These are phyloP conservation scores for Leptographium wingfieldii DNA, from an alignment of 2,329 filamentous ascomycete species.

Conservation along the genomic window DNA sequence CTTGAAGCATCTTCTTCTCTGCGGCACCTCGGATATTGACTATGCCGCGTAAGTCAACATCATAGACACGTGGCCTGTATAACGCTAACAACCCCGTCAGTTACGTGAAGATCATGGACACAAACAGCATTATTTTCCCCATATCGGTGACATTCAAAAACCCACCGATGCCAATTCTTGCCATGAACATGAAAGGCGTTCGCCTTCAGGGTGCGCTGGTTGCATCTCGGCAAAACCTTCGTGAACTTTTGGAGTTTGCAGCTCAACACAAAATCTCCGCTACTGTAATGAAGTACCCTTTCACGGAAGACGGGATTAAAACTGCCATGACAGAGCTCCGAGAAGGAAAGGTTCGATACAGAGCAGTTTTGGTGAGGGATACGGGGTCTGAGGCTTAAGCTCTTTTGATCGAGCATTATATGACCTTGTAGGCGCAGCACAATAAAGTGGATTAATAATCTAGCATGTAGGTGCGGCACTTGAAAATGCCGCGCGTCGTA, in stretches of 20 bases:
- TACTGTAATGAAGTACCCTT: not conserved
- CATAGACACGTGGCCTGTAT: not conserved
- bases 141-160: not conserved
- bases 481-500: too few relatives aligned
- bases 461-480: too few relatives aligned
- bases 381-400: not conserved
- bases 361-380: not conserved
- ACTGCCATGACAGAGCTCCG: not conserved
- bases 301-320: not conserved
- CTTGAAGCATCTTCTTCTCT: not conserved
- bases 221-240: not conserved
- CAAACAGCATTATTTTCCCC: not conserved
- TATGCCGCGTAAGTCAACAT: not conserved
- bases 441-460: too few relatives aligned
- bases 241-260: not conserved
- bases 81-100: not conserved
- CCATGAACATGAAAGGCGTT: not conserved
- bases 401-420: too few relatives aligned
- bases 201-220: not conserved
- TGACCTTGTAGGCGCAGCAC: too few relatives aligned
- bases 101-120: not conserved
- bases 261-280: not conserved
- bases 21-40: not conserved
- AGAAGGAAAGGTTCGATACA: not conserved
- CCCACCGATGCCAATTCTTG: not conserved